These are phyloP conservation scores for Syzygium aromaticum DNA, from an alignment of 345 rosid genomes.

Conservation along the genomic window DNA sequence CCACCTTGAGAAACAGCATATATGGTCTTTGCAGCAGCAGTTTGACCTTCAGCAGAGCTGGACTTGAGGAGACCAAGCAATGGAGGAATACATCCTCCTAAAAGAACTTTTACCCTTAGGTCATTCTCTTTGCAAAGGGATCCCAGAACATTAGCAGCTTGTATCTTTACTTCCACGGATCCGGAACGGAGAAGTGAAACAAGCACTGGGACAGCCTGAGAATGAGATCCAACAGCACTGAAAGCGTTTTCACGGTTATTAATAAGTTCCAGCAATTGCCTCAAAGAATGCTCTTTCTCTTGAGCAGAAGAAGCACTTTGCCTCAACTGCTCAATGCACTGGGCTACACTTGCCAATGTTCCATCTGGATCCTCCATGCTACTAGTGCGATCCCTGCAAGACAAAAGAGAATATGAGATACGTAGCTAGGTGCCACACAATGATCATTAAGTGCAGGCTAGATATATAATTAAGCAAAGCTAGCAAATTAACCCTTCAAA, in stretches of 20 bases:
- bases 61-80: constrained; percentile 98
- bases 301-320: constrained; percentile 80
- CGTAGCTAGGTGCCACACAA: background rate
- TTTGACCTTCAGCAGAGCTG: constrained; percentile 91
- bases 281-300: constrained; percentile 84
- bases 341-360: constrained; percentile 97
- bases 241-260: constrained; percentile 92
- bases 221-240: constrained; percentile 99
- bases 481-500: background rate
- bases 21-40: constrained; percentile 93
- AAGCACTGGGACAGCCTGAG: constrained; percentile 99
- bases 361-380: constrained; percentile 99
- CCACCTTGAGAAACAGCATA: constrained; percentile 98
- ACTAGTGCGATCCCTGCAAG: constrained; percentile 74
- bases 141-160: constrained; percentile 92
- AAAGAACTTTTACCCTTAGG: constrained; percentile 90
- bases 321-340: constrained; percentile 95
- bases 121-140: constrained; percentile 99
- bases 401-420: background rate
- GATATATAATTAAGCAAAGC: background rate
- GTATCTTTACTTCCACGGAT: constrained; percentile 84
- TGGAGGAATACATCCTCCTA: constrained; percentile 99
- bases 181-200: constrained; percentile 99
- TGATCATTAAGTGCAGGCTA: background rate
- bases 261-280: constrained; percentile 87